Percentiles rank a stretch among this genome's conserved stretches.
Conservation (phyloP, 2,329 filamentous ascomycete genomes). For the Tolypocladium sp. region DNA sequence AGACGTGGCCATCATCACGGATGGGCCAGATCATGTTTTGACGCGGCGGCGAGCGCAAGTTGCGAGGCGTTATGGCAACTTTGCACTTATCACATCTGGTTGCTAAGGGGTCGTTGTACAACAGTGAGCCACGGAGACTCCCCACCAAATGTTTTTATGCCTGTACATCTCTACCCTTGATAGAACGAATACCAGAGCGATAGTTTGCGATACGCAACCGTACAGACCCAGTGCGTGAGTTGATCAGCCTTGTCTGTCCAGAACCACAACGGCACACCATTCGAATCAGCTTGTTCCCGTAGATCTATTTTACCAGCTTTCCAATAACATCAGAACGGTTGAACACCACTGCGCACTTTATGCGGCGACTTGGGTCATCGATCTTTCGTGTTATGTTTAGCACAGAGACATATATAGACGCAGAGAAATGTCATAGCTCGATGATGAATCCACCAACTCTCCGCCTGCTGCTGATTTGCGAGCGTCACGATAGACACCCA, state of each 20-base stretch:
- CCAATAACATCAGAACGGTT: background rate
- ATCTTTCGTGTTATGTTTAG: background rate
- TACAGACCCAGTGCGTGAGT: background rate
- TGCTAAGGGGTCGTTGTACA: background rate
- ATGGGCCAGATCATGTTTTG: background rate
- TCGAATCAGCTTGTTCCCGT: background rate
- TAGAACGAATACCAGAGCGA: background rate
- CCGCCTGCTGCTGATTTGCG: background rate
- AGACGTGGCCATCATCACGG: background rate
- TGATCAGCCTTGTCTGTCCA: background rate
- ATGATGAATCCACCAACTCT: background rate
- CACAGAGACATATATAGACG: background rate
- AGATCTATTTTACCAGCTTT: too few species aligned
- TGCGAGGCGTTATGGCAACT: background rate
- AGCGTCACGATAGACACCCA: background rate
- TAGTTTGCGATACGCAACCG: too few species aligned
- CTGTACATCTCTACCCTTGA: background rate
- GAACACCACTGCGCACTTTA: background rate
- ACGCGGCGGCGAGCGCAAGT: background rate
- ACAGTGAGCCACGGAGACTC: background rate
- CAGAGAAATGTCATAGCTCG: background rate
- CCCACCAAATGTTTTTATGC: background rate
- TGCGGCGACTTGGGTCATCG: background rate
- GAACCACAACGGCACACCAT: background rate
- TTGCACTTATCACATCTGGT: background rate